Base-by-base conservation (phyloP, 176 grass and related monocot species). In the Bolboschoenus planiculmis region DNA sequence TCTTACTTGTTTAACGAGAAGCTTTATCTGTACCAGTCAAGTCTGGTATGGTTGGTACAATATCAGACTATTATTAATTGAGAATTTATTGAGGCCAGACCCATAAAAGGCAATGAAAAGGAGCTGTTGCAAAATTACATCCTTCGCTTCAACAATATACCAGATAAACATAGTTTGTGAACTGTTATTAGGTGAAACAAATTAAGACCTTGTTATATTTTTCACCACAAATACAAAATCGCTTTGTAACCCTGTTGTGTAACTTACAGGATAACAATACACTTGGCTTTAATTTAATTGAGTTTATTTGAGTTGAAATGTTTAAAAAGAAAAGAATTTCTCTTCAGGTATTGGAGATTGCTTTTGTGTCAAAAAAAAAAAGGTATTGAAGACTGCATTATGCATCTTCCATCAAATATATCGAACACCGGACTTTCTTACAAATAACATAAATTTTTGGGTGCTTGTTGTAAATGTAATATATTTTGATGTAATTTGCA, bases 371-470 rank as follows among this genome's bases (percentile, higher is more conserved):
- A n/a, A n/a, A n/a, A n/a, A n/a, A n/a, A n/a, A n/a, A n/a, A n/a
- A n/a, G n/a, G n/a, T n/a, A n/a, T n/a, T n/a, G n/a, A 70, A 18
- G 26, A 76, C 9, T 76, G 71, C 44, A 76, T 76, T 31, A 76
- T 18, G 37, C 42, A 21, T 73, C 10, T 73, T 24, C 23, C 23
- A 47, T 47, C 10, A 27, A 20, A 71, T 73, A 53, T 72, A 50
- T 74, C 31, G 0, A 51, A 29, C 13, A 33, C 33, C 44, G 10
- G 31, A 18, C 31, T 30, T 48, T 2, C 11, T 48, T 75, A 42
- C 24, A 51, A 51, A 51, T 51, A 76, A 16, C 2, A 1, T 16
- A 31, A 76, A 30, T 1, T 15, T 39, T 33, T 2, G 70, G 11
- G 5, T 75, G 21, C 42, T 30, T n/a, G 11, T 29, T 15, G 70